These are phyloP conservation scores for Aureobasidium sp. DNA, from an alignment of 2,329 filamentous ascomycete genomes.

Conservation along the genomic window DNA sequence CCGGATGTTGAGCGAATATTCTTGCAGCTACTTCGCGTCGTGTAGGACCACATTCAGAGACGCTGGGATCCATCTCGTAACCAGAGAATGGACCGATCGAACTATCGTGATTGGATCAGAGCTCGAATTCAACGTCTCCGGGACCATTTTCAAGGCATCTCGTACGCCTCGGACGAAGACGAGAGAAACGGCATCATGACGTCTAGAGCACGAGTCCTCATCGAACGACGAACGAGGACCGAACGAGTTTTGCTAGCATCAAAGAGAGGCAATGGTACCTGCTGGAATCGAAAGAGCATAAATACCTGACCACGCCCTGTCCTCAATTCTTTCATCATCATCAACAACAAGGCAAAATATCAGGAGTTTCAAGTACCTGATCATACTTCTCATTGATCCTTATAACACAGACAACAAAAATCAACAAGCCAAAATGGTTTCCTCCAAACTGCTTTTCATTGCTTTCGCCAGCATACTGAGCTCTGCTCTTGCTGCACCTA, in stretches of 20 bases:
- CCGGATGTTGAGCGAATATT: background rate
- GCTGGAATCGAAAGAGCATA: background rate
- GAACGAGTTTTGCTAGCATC: background rate
- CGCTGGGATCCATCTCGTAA: background rate
- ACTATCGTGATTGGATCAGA: background rate
- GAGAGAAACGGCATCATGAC: background rate
- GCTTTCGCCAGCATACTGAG: background rate
- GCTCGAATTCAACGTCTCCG: background rate
- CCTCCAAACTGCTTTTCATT: background rate
- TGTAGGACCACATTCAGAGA: background rate
- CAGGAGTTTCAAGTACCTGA: background rate
- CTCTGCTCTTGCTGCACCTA: constrained; percentile 1
- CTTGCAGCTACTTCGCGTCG: background rate
- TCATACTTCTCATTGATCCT: background rate
- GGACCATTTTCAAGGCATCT: background rate
- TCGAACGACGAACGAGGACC: background rate
- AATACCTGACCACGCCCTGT: background rate
- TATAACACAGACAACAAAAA: background rate
- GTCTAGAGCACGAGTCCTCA: background rate
- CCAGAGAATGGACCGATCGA: background rate
- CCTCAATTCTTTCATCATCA: background rate
- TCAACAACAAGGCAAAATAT: background rate
- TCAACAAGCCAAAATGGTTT: constrained; percentile 1
- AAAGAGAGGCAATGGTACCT: background rate
- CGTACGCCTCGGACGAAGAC: background rate